These are phyloP conservation scores for Suillus weaverae DNA, from an alignment of 768 basidiomycete genomes.

Conservation along the genomic window DNA sequence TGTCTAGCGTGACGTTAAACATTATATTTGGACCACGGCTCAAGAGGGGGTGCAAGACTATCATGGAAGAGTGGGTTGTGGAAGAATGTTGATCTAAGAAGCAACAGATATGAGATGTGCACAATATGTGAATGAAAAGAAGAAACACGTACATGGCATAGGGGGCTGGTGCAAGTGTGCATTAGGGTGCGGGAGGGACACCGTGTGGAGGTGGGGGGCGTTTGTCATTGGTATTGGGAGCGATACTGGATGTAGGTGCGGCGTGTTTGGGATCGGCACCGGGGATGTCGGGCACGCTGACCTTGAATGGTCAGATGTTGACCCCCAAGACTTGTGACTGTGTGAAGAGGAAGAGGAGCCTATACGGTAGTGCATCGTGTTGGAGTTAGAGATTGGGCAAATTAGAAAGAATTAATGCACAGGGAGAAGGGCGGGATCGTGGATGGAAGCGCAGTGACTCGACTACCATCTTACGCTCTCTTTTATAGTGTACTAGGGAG, in stretches of 20 bases:
- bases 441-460: constrained; percentile 18
- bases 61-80: constrained; percentile 11
- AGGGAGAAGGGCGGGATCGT: background rate
- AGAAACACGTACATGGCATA: constrained; percentile 20
- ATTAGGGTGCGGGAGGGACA: constrained; percentile 34
- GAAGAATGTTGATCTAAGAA: constrained; percentile 14
- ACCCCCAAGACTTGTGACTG: constrained; percentile 23
- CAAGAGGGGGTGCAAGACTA: constrained; percentile 27
- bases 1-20: constrained; percentile 28
- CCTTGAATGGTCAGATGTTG: constrained; percentile 9
- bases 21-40: constrained; percentile 16
- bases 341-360: constrained; percentile 10
- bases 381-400: constrained; percentile 2
- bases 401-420: background rate
- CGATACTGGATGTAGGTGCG: constrained; percentile 9
- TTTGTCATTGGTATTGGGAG: constrained; percentile 23
- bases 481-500: constrained; percentile 27
- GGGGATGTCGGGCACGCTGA: constrained; percentile 18
- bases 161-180: constrained; percentile 21
- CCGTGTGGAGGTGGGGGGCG: constrained; percentile 27
- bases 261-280: constrained; percentile 24
- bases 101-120: constrained; percentile 4
- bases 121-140: background rate
- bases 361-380: constrained; percentile 23
- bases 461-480: constrained; percentile 14